These are phyloP conservation scores for Kwoniella newhampshirensis DNA, from an alignment of 768 basidiomycete species.

Conservation along the genomic window DNA sequence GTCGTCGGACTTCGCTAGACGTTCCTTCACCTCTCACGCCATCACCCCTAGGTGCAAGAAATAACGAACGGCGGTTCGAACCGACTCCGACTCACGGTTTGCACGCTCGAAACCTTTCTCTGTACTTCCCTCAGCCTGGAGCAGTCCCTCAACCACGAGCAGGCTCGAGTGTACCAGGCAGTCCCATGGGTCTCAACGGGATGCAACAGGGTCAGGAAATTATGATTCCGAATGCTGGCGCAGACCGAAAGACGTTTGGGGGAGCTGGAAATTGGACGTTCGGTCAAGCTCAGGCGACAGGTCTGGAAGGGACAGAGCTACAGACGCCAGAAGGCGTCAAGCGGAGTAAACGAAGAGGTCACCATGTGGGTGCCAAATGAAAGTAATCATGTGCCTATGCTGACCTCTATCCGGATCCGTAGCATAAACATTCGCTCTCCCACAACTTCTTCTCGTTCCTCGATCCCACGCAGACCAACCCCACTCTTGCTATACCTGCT, in stretches of 20 bases:
- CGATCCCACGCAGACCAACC: constrained; percentile 61
- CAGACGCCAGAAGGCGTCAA: constrained; percentile 28
- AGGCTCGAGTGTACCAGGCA: constrained; percentile 61
- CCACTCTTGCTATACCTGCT: constrained; percentile 25
- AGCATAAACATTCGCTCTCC: constrained; percentile 90
- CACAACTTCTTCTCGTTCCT: constrained; percentile 96
- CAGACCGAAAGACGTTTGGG: constrained; percentile 68
- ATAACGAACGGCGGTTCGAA: constrained; percentile 21
- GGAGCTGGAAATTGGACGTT: constrained; percentile 56
- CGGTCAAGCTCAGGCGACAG: constrained; percentile 17
- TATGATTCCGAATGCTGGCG: constrained; percentile 53
- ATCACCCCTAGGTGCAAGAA: constrained; percentile 15
- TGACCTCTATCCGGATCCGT: background rate
- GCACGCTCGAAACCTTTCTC: constrained; percentile 85
- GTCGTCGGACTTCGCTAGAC: constrained; percentile 11
- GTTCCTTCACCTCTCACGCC: constrained; percentile 4
- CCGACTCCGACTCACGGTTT: constrained; percentile 55
- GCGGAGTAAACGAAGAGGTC: constrained; percentile 48
- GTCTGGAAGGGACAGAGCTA: constrained; percentile 9
- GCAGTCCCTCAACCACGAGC: constrained; percentile 59
- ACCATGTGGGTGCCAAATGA: constrained; percentile 45
- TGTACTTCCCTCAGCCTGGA: constrained; percentile 86
- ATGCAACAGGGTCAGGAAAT: constrained; percentile 43
- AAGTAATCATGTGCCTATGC: background rate
- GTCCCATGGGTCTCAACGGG: constrained; percentile 57